Conservation (phyloP, 345 rosid genomes). For the Citrus mangshanensis region DNA sequence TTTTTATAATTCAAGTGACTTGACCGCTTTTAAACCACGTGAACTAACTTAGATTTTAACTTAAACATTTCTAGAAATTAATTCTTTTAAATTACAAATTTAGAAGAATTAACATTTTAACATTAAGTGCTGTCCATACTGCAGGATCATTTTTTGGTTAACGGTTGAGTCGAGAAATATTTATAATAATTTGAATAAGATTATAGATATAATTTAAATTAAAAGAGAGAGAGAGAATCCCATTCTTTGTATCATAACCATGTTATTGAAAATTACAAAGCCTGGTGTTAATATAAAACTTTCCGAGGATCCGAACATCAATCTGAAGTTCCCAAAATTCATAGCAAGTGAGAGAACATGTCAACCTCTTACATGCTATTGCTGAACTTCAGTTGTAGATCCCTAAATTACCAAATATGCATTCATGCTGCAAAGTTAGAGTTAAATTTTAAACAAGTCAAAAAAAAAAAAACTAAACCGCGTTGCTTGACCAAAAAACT, state of each 20-base stretch:
- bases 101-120: too few relatives aligned
- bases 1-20: too few relatives aligned
- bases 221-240: neutral
- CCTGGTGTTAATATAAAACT: slow-evolving; percentile 18
- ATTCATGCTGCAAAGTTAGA: slow-evolving; percentile 22
- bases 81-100: too few relatives aligned
- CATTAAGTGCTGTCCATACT: too few relatives aligned
- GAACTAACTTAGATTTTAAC: too few relatives aligned
- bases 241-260: slow-evolving; percentile 26
- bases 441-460: neutral
- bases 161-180: too few relatives aligned
- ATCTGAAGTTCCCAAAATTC: slow-evolving; percentile 45
- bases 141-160: too few relatives aligned
- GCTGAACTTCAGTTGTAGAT: slow-evolving; percentile 30
- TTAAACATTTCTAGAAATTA: too few relatives aligned
- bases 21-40: too few relatives aligned
- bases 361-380: slow-evolving; percentile 23
- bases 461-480: neutral
- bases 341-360: slow-evolving; percentile 25
- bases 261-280: slow-evolving; percentile 33
- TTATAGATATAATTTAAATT: neutral
- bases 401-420: slow-evolving; percentile 6
- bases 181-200: too few relatives aligned
- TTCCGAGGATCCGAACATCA: slow-evolving; percentile 28
- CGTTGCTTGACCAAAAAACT: neutral